Evolutionary conservation across 768 basidiomycete genomes (phyloP), one percentile per base, ranked within the genome.

Genomic region (Phanerodontia chrysosporium): DNA sequence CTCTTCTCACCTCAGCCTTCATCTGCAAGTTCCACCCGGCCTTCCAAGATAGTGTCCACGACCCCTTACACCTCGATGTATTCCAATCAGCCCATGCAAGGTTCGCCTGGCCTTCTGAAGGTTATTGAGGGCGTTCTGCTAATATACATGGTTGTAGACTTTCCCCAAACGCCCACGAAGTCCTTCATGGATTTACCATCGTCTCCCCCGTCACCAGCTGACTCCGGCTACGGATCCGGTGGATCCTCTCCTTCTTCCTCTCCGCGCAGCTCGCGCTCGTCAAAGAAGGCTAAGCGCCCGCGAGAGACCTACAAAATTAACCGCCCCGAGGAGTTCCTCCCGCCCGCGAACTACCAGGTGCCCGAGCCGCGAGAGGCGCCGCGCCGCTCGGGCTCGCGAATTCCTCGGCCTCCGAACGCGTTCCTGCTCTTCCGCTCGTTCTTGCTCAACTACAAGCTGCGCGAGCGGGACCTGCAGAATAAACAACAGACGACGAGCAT

Each of bases 341-440:
- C 49, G 28, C 49, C 49, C 4, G 12, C 29, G 39, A 18, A 42
- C 39, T 42, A 42, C 18, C 8, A 42, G 39, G 4, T 42, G 4
- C 39, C 39, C 10, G 4, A 42, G 39, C 39, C 39, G 8, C 39
- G 39, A 7, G 6, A 8, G 10, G 18, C 4, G 4, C 39, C 39
- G n/a, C 49, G 49, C 18, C 49, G 22, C 27, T 18, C 49, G 28
- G 49, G 6, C 49, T 30, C 68, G 44, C 75, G 76, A 48, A 75
- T 79, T 21, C 77, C 78, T 30, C 76, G 83, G 7, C 79, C 83
- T 0, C 68, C 80, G 14, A 84, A 84, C 65, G 81, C 83, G 14
- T 85, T 85, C 69, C 80, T 85, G 62, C 70, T 85, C 51, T 85
- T 78, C 70, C 75, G 83, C 45, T 80, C 80, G 24, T 75, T 81